phyloP scores from a whole-genome alignment of 2,329 filamentous ascomycete species.

The Bipolaris cookei region DNA sequence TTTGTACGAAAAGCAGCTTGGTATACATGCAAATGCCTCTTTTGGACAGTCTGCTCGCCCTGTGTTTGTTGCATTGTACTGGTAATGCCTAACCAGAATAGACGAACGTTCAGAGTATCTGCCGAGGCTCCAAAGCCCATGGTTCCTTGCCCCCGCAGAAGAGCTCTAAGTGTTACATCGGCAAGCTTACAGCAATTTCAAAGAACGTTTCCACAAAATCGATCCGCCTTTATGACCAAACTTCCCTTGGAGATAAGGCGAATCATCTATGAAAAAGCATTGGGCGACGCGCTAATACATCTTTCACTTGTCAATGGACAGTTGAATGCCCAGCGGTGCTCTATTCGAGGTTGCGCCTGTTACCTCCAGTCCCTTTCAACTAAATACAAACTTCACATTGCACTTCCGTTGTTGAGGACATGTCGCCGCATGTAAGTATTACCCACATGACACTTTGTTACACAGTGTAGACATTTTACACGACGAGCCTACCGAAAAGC shows the following conservation, averaged over 20 bases:
- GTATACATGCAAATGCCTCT: conserved; percentile 22
- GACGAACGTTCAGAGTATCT: not conserved
- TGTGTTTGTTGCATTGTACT: conserved; percentile 25
- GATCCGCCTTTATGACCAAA: conserved; percentile 27
- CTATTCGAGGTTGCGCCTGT: not conserved
- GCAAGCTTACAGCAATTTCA: conserved; percentile 16
- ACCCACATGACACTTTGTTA: not conserved
- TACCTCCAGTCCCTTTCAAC: not conserved
- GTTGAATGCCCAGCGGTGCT: conserved; percentile 16
- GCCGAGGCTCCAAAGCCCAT: conserved; percentile 11
- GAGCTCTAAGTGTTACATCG: conserved; percentile 21
- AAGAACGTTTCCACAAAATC: conserved; percentile 20
- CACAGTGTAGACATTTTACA: not conserved
- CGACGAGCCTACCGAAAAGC: not conserved
- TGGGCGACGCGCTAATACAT: conserved; percentile 23
- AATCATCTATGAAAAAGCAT: conserved; percentile 24
- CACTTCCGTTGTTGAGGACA: conserved; percentile 22
- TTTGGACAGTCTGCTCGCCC: conserved; percentile 26
- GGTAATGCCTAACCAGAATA: conserved; percentile 9
- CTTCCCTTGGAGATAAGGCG: conserved; percentile 31
- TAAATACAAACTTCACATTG: conserved; percentile 8
- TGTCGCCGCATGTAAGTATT: conserved; percentile 31
- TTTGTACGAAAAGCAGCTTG: conserved; percentile 12
- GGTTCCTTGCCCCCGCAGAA: conserved; percentile 24
- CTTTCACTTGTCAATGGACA: conserved; percentile 14